phyloP scores from a whole-genome alignment of 2,329 filamentous ascomycete genomes.

The Aspergillus sojae region DNA sequence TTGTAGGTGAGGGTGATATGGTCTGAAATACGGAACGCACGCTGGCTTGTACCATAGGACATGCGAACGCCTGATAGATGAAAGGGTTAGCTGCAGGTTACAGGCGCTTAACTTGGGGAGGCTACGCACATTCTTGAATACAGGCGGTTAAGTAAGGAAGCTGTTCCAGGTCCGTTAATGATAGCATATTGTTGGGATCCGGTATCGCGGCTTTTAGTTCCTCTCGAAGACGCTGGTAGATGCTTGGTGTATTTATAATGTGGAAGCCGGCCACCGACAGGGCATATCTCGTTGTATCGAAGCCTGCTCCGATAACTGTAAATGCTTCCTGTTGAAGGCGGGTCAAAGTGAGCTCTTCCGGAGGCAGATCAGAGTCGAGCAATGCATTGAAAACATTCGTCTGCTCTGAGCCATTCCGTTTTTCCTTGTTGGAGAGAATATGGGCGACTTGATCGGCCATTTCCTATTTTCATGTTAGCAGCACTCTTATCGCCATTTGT shows the following conservation, averaged over 20 bases:
- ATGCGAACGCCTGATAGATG: slow-evolving; percentile 13
- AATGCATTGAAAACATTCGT: slow-evolving; percentile 28
- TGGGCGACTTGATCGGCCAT: slow-evolving; percentile 12
- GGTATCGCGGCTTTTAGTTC: slow-evolving; percentile 32
- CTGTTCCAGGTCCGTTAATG: slow-evolving; percentile 29
- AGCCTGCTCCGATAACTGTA: slow-evolving; percentile 31
- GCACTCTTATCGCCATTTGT: background rate
- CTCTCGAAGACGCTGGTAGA: slow-evolving; percentile 27
- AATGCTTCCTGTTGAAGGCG: slow-evolving; percentile 31
- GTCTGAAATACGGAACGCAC: slow-evolving; percentile 11
- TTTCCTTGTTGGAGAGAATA: slow-evolving; percentile 2
- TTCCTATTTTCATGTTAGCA: slow-evolving; percentile 7
- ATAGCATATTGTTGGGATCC: slow-evolving; percentile 18
- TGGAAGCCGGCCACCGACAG: slow-evolving; percentile 34
- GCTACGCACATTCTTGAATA: slow-evolving; percentile 15
- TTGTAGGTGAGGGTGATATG: slow-evolving; percentile 14
- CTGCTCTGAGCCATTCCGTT: slow-evolving; percentile 3
- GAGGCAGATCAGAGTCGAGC: slow-evolving; percentile 36
- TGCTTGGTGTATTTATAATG: slow-evolving; percentile 29
- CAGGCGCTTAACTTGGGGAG: background rate
- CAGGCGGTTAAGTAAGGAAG: slow-evolving; percentile 33
- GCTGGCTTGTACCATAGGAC: slow-evolving; percentile 12
- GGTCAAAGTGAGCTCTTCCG: slow-evolving; percentile 34
- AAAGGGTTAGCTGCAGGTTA: background rate
- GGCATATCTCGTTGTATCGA: slow-evolving; percentile 32